Percentiles rank a stretch among this genome's conserved stretches.
Evolutionary conservation across 2,329 filamentous ascomycete species (phyloP).

Genomic region (Cordyceps fumosorosea): DNA sequence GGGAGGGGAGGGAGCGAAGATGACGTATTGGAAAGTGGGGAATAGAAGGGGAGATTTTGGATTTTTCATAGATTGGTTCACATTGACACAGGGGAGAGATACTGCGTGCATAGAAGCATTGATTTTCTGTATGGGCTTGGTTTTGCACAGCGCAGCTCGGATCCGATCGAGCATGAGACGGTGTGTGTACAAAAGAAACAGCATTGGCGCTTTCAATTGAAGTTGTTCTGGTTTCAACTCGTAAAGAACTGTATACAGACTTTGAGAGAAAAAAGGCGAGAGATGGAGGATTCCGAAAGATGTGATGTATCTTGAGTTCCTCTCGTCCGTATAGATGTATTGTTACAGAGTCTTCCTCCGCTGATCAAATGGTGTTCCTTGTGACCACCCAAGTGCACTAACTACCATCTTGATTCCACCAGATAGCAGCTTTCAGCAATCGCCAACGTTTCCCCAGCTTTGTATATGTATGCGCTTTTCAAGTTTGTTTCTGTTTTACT

Average conservation of each 20-base stretch:
- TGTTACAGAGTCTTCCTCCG: conserved; percentile 8
- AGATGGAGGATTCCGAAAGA: not conserved
- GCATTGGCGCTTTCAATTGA: not conserved
- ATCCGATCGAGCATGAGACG: not conserved
- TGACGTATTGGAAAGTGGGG: not conserved
- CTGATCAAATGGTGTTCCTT: not conserved
- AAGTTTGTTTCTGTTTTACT: conserved; percentile 22
- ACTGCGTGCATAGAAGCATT: not conserved
- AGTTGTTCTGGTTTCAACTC: not conserved
- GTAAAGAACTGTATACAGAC: not conserved
- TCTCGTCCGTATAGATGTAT: not conserved
- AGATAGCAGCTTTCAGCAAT: not conserved
- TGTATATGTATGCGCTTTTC: conserved; percentile 11
- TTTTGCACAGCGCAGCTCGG: not conserved
- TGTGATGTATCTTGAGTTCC: not conserved
- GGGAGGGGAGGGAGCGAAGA: not conserved
- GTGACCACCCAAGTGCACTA: not conserved
- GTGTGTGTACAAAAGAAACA: conserved; percentile 1
- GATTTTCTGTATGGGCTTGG: not conserved
- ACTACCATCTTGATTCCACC: not conserved
- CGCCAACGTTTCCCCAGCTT: not conserved
- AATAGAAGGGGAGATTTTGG: not conserved
- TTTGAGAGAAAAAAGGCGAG: not conserved
- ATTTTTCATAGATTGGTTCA: not conserved
- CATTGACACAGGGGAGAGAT: not conserved